Base-by-base conservation (phyloP, 208 protist genomes). In the Trypanosoma scelopori region DNA sequence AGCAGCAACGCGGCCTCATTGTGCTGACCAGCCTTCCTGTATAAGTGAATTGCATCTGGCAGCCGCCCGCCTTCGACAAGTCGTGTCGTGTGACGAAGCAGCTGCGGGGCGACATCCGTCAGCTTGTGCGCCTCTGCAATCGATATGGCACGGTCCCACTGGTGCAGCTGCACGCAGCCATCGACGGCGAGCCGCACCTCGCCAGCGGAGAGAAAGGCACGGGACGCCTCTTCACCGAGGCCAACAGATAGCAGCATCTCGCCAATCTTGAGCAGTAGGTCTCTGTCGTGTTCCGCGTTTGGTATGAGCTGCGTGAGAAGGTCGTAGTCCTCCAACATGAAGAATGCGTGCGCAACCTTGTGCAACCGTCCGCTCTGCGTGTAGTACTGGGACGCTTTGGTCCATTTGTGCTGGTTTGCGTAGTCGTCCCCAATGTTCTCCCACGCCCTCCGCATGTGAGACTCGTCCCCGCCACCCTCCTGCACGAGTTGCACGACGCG, bases 351-450 rank as follows among this genome's bases (percentile, higher is more conserved):
- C 0, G 86, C 85, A 13, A 98, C 84, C 70, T 95, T 94, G 57
- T 82, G 82, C 50, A 87, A 87, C 80, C 98, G 82, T 42, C 89
- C 79, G 61, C 92, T 87, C 74, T 98, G 96, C 30, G 82, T 84
- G 80, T 98, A 99, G 85, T 98, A 98, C 81, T 97, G 89, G 27
- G 89, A 67, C 5, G 97, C 97, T 72, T 98, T 97, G 56, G 81
- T 82, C 91, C 96, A 98, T 74, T 98, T 97, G 66, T 97, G 90
- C 15, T 87, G 81, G 65, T 98, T 88, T 3, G 91, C 88, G 81
- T 98, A 98, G 79, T 96, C 92, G 69, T 99, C 96, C 25, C 98
- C 98, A 56, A 98, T 97, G 65, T 95, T 85, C 65, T 97, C 91
- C 84, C 86, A 97, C 18, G 97, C 97, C 45, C 79, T 45, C 15